These are phyloP conservation scores for Phytophthora agathidicida DNA, from an alignment of 352 stramenopile genomes.

Conservation along the genomic window DNA sequence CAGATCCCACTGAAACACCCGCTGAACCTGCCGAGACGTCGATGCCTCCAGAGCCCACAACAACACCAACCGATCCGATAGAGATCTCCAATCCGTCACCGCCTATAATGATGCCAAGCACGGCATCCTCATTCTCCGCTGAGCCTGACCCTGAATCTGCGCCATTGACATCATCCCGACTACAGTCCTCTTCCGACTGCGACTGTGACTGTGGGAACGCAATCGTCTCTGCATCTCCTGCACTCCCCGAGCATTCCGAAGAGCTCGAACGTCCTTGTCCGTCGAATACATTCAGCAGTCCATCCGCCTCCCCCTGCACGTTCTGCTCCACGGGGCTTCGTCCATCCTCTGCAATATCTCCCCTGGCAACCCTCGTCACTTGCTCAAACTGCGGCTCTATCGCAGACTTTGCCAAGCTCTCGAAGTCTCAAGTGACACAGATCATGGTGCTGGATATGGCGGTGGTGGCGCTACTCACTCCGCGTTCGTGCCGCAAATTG, in stretches of 20 bases:
- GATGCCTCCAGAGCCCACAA: neutral
- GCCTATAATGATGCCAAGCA: constrained; percentile 16
- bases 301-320: neutral
- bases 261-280: constrained; percentile 1
- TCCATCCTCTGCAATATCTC: constrained; percentile 15
- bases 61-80: constrained; percentile 7
- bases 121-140: constrained; percentile 11
- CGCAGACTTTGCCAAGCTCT: constrained; percentile 15
- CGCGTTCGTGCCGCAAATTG: too few species aligned
- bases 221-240: constrained; percentile 14
- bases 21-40: too few species aligned
- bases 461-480: too few species aligned
- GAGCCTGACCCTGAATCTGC: constrained; percentile 13
- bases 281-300: constrained; percentile 17
- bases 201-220: constrained; percentile 19
- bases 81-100: constrained; percentile 16
- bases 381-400: constrained; percentile 30
- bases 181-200: constrained; percentile 28
- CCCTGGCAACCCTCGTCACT: constrained; percentile 21
- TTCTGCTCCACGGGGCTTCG: constrained; percentile 8
- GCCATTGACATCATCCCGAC: constrained; percentile 11
- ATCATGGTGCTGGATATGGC: too few species aligned
- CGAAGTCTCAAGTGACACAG: too few species aligned
- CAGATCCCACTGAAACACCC: too few species aligned
- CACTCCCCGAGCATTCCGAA: constrained; percentile 22